Percentiles rank a stretch among this genome's conserved stretches.
These are phyloP conservation scores for Fusarium tuaranense DNA, from an alignment of 2,329 filamentous ascomycete genomes.

Conservation along the genomic window DNA sequence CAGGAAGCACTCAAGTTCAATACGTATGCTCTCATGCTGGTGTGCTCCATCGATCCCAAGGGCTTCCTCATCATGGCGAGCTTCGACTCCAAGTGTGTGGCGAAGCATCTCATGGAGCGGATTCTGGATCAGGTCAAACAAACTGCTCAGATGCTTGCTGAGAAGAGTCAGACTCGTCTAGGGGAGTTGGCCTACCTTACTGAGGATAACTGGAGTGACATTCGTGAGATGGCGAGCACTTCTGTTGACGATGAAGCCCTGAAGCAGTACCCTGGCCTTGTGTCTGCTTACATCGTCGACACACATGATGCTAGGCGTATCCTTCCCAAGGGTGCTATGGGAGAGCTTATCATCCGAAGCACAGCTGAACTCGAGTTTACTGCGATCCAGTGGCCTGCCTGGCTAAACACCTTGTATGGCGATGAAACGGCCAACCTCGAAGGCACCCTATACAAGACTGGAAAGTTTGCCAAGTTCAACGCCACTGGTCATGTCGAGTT, in stretches of 20 bases:
- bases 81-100: constrained; percentile 72
- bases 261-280: constrained; percentile 40
- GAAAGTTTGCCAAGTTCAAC: not conserved
- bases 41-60: constrained; percentile 68
- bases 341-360: constrained; percentile 58
- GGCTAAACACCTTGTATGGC: constrained; percentile 41
- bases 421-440: not conserved
- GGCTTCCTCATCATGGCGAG: constrained; percentile 72
- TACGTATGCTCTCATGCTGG: constrained; percentile 73
- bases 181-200: constrained; percentile 51
- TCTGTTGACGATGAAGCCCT: constrained; percentile 26
- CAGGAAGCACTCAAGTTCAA: constrained; percentile 70
- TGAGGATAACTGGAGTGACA: constrained; percentile 48
- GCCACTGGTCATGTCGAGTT: not conserved
- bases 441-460: not conserved
- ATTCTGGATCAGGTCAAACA: constrained; percentile 64
- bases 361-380: constrained; percentile 42
- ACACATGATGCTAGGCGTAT: constrained; percentile 49
- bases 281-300: constrained; percentile 56
- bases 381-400: constrained; percentile 43
- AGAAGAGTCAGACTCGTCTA: constrained; percentile 48
- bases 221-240: constrained; percentile 44
- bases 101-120: constrained; percentile 62
- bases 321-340: constrained; percentile 55
- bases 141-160: constrained; percentile 62